Conservation (phyloP, 768 basidiomycete species). For the Sarcodon aspratus region DNA sequence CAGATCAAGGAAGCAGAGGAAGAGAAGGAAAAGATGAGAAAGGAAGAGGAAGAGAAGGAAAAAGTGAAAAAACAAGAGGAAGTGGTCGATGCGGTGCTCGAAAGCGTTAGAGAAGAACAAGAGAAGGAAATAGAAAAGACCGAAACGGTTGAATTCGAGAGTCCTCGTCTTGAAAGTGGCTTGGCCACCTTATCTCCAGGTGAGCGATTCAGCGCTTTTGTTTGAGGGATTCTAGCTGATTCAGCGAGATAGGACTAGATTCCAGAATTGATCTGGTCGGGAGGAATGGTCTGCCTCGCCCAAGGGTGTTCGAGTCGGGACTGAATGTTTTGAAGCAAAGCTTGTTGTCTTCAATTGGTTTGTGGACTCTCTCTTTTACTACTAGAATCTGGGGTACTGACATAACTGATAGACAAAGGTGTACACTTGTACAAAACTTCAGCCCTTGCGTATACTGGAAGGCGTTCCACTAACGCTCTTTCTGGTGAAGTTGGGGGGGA, state of each 20-base stretch:
- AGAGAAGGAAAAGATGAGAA: constrained; percentile 21
- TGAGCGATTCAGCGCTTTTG: too few species aligned
- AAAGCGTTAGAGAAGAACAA: constrained; percentile 2
- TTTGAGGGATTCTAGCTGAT: too few species aligned
- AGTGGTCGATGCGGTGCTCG: constrained; percentile 12
- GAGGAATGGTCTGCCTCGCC: background rate
- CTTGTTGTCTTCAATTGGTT: constrained; percentile 67
- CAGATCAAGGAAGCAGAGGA: constrained; percentile 37
- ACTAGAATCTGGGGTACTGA: too few species aligned
- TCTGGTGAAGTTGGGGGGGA: constrained; percentile 22
- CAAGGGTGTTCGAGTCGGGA: constrained; percentile 21
- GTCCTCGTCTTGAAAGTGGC: too few species aligned
- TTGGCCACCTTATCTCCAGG: too few species aligned
- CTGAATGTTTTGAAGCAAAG: constrained; percentile 51
- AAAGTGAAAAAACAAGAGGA: constrained; percentile 2
- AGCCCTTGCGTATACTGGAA: constrained; percentile 27
- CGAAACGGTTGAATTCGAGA: background rate
- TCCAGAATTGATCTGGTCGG: too few species aligned
- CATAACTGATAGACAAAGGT: constrained; percentile 42
- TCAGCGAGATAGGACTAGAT: too few species aligned
- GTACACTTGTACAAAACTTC: constrained; percentile 59
- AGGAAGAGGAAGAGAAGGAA: constrained; percentile 14
- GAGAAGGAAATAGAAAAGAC: background rate
- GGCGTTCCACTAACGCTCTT: constrained; percentile 29
- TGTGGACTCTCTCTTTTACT: constrained; percentile 6